Percentiles rank a stretch among this genome's conserved stretches.
Evolutionary conservation across 2,329 filamentous ascomycete species (phyloP).

Genomic region (Claviceps digitariae): DNA sequence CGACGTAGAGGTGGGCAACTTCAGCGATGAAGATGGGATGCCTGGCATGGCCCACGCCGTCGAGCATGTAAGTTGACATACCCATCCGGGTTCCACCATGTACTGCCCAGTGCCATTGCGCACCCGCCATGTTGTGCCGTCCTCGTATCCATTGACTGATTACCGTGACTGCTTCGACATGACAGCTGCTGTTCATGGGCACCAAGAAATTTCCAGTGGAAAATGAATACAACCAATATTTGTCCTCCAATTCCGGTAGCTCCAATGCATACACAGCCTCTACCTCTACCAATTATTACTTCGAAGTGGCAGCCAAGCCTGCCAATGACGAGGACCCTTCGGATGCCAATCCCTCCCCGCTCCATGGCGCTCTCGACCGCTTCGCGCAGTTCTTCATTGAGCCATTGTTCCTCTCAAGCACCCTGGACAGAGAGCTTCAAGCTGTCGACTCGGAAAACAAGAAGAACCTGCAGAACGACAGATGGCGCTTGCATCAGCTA

Average conservation of each 20-base stretch:
- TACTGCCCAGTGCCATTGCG: background rate
- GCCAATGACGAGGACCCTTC: slow-evolving; percentile 44
- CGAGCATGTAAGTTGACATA: slow-evolving; percentile 53
- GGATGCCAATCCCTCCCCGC: slow-evolving; percentile 40
- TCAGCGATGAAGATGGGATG: slow-evolving; percentile 82
- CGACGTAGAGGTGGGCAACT: slow-evolving; percentile 92
- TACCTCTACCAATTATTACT: slow-evolving; percentile 95
- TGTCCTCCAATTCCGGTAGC: slow-evolving; percentile 76
- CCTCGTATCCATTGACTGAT: slow-evolving; percentile 7
- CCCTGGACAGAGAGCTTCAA: slow-evolving; percentile 72
- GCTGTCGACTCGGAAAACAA: slow-evolving; percentile 95
- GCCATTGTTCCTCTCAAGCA: slow-evolving; percentile 73
- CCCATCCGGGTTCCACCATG: slow-evolving; percentile 5
- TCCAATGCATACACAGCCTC: slow-evolving; percentile 92
- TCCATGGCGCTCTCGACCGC: slow-evolving; percentile 74
- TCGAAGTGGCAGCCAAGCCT: slow-evolving; percentile 78
- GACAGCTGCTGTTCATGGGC: slow-evolving; percentile 82
- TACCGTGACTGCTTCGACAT: background rate
- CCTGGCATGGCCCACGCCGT: slow-evolving; percentile 93
- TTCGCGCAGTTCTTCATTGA: slow-evolving; percentile 92
- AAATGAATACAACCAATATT: slow-evolving; percentile 90
- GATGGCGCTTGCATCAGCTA: slow-evolving; percentile 76
- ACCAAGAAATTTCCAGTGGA: slow-evolving; percentile 95
- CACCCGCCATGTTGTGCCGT: background rate
- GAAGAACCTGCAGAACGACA: slow-evolving; percentile 88